Evolutionary conservation across 192 early-diverging fungal species (phyloP).

Genomic region (Coemansia sp.): DNA sequence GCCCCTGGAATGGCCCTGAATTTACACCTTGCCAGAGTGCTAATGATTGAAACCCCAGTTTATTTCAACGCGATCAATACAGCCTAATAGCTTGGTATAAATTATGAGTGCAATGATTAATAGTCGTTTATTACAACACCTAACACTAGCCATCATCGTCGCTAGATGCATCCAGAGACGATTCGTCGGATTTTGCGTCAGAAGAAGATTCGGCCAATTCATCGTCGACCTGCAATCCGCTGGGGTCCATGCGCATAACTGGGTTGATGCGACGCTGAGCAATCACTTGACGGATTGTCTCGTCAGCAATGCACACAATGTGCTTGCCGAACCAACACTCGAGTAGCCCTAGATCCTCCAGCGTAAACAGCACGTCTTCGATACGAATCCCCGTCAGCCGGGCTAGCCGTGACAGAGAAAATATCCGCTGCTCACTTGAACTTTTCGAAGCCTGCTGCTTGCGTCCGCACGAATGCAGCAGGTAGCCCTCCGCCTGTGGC

Average conservation of each 20-base stretch:
- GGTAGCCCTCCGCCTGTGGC: constrained; percentile 22
- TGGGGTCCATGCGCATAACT: constrained; percentile 28
- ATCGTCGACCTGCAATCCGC: constrained; percentile 16
- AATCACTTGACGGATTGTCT: constrained; percentile 22
- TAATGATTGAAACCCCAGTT: too few relatives aligned
- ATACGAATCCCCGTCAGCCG: constrained; percentile 61
- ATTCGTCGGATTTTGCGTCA: neutral
- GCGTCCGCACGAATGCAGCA: constrained; percentile 1
- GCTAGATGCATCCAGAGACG: neutral
- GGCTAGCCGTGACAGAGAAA: constrained; percentile 51
- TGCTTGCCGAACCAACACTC: constrained; percentile 54
- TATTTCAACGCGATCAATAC: too few relatives aligned
- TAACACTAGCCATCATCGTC: neutral
- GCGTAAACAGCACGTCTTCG: constrained; percentile 67
- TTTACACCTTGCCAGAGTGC: too few relatives aligned
- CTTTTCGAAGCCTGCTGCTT: neutral
- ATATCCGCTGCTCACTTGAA: constrained; percentile 29
- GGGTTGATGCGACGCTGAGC: constrained; percentile 32
- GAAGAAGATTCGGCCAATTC: neutral
- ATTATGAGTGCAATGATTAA: neutral
- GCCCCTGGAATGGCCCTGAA: too few relatives aligned
- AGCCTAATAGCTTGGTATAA: neutral
- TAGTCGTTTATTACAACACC: neutral
- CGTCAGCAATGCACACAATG: constrained; percentile 43
- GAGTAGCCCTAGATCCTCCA: constrained; percentile 59